Conservation (phyloP, 1,284 basidiomycete genomes). For the Ceratobasidium papillatum region DNA sequence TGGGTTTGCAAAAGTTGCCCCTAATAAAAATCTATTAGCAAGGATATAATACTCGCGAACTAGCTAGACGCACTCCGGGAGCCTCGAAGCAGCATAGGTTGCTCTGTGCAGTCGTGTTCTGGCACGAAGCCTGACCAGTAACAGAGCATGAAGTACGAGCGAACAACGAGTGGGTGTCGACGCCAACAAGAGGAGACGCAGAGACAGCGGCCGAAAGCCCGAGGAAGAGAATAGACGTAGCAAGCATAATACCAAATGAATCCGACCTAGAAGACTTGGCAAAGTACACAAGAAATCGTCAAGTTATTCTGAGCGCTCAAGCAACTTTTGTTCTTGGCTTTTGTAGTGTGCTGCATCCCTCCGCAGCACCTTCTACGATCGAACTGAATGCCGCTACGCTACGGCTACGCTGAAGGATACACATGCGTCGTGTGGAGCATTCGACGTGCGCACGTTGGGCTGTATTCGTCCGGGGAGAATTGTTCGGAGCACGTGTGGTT, state of each 20-base stretch:
- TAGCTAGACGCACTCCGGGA: slow-evolving; percentile 40
- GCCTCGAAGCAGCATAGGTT: slow-evolving; percentile 45
- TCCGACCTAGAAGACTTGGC: not conserved
- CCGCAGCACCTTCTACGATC: slow-evolving; percentile 12
- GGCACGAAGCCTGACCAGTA: slow-evolving; percentile 41
- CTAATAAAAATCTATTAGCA: slow-evolving; percentile 23
- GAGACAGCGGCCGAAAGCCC: slow-evolving; percentile 1
- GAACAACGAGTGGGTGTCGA: slow-evolving; percentile 38
- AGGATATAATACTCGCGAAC: not conserved
- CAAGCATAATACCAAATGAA: not conserved
- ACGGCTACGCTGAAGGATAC: slow-evolving; percentile 14
- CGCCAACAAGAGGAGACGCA: slow-evolving; percentile 24
- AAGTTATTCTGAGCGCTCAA: not conserved
- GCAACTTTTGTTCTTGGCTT: not conserved
- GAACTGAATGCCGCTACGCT: not conserved
- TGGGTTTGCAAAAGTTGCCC: slow-evolving; percentile 45
- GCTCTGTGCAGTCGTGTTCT: slow-evolving; percentile 43
- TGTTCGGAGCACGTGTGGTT: slow-evolving; percentile 14
- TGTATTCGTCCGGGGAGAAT: not conserved
- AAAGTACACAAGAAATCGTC: not conserved
- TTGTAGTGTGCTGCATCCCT: not conserved
- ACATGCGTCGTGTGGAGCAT: slow-evolving; percentile 24
- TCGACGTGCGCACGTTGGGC: slow-evolving; percentile 22
- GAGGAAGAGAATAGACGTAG: not conserved
- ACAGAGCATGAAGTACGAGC: slow-evolving; percentile 39